phyloP scores from a whole-genome alignment of 2,329 filamentous ascomycete genomes.

The Leptographium wingfieldii region DNA sequence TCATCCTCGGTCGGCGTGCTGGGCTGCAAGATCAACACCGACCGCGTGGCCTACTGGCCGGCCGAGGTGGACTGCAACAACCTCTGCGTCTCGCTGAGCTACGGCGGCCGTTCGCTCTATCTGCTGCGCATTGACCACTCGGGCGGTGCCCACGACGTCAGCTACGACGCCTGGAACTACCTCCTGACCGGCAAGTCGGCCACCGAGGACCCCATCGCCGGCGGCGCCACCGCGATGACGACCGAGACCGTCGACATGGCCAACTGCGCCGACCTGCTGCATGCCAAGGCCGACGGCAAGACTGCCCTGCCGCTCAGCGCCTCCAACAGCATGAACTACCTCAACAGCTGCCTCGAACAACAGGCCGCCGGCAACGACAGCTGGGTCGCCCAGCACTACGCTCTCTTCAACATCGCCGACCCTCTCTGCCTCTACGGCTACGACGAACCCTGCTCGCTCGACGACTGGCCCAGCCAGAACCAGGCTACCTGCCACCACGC shows the following conservation, averaged over 20 bases:
- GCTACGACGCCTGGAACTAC: conserved; percentile 48
- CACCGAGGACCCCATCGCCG: conserved; percentile 28
- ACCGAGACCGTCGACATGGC: conserved; percentile 30
- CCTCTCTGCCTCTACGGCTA: conserved; percentile 31
- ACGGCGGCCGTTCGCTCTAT: conserved; percentile 35
- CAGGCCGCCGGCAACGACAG: conserved; percentile 16
- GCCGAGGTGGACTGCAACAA: conserved; percentile 35
- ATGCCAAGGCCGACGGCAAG: conserved; percentile 19
- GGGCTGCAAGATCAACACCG: conserved; percentile 46
- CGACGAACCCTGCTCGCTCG: conserved; percentile 32
- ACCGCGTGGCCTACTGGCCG: conserved; percentile 49
- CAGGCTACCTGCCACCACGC: conserved; percentile 30
- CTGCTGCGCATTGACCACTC: conserved; percentile 46
- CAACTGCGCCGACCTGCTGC: conserved; percentile 35
- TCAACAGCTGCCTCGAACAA: conserved; percentile 30
- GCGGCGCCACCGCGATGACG: conserved; percentile 35
- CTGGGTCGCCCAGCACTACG: conserved; percentile 36
- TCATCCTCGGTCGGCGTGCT: conserved; percentile 43
- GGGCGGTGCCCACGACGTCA: conserved; percentile 42
- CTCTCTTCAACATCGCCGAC: conserved; percentile 39
- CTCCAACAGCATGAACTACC: conserved; percentile 39
- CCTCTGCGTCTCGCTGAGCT: conserved; percentile 40
- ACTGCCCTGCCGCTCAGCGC: conserved; percentile 23
- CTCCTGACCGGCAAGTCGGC: conserved; percentile 34
- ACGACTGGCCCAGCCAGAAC: conserved; percentile 30